These are phyloP conservation scores for Coemansia sp. DNA, from an alignment of 192 early-diverging fungal genomes.

Conservation along the genomic window DNA sequence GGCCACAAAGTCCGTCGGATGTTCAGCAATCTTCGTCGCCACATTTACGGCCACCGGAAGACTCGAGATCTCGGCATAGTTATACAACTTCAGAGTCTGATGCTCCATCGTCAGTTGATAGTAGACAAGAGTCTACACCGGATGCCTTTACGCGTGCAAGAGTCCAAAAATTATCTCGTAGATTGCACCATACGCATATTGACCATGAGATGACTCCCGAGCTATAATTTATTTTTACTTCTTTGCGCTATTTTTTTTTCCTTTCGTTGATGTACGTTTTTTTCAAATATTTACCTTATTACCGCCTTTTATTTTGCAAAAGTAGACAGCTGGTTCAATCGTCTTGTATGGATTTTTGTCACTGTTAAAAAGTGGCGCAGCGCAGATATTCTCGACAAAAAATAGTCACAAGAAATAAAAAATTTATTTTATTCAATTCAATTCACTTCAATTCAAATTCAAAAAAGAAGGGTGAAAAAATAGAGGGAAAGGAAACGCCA, in stretches of 20 bases:
- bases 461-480: too few species aligned
- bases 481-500: too few species aligned
- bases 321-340: too few species aligned
- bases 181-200: not conserved
- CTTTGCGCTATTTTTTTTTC: not conserved
- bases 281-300: not conserved
- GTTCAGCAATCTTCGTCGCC: not conserved
- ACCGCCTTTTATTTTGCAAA: not conserved
- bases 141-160: constrained; percentile 3
- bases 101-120: not conserved
- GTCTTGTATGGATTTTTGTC: too few species aligned
- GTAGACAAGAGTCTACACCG: not conserved
- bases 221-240: not conserved
- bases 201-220: constrained; percentile 10
- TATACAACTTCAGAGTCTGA: not conserved
- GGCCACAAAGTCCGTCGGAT: not conserved
- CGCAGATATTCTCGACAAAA: too few species aligned
- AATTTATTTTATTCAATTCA: too few species aligned
- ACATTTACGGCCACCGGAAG: not conserved
- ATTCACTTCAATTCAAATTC: too few species aligned
- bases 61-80: not conserved
- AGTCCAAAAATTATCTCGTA: not conserved
- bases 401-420: too few species aligned
- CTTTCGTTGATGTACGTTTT: not conserved
- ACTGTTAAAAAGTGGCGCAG: too few species aligned